These are phyloP conservation scores for Cephaloascus albidus DNA, from an alignment of 805 yeast genomes.

Conservation along the genomic window DNA sequence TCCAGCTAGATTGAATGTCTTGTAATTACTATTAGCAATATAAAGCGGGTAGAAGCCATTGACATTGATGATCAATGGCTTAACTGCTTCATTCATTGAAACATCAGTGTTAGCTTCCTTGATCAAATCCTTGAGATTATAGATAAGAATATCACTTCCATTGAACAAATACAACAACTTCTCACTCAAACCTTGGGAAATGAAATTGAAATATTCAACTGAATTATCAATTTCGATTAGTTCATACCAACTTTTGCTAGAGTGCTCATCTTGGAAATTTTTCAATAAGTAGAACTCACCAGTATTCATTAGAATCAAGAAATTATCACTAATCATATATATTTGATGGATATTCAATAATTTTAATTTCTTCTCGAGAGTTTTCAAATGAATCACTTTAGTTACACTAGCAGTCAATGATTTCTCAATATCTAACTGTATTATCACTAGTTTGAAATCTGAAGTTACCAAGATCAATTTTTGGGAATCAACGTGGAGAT, in stretches of 20 bases:
- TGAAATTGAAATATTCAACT: constrained; percentile 20
- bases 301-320: constrained; percentile 22
- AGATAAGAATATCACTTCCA: constrained; percentile 25
- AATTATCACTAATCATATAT: constrained; percentile 19
- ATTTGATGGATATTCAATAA: constrained; percentile 14
- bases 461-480: constrained; percentile 17
- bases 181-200: constrained; percentile 2
- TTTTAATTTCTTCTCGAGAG: constrained; percentile 17
- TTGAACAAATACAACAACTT: constrained; percentile 21
- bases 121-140: constrained; percentile 15
- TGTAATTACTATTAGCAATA: constrained; percentile 8
- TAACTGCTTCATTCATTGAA: not conserved
- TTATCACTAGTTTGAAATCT: constrained; percentile 17
- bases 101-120: constrained; percentile 7
- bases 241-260: constrained; percentile 7
- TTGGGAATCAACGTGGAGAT: no score
- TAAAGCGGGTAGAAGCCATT: constrained; percentile 17
- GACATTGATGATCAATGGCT: constrained; percentile 18
- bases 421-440: constrained; percentile 19
- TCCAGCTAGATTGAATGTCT: constrained; percentile 31
- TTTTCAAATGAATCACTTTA: constrained; percentile 23
- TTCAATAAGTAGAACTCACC: constrained; percentile 29
- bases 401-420: constrained; percentile 10
- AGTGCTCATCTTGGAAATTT: constrained; percentile 19
- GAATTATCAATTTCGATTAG: constrained; percentile 18